Percentiles rank a stretch among this genome's conserved stretches.
Conservation (phyloP, 2,329 filamentous ascomycete species). For the Neopestalotiopsis sp. region DNA sequence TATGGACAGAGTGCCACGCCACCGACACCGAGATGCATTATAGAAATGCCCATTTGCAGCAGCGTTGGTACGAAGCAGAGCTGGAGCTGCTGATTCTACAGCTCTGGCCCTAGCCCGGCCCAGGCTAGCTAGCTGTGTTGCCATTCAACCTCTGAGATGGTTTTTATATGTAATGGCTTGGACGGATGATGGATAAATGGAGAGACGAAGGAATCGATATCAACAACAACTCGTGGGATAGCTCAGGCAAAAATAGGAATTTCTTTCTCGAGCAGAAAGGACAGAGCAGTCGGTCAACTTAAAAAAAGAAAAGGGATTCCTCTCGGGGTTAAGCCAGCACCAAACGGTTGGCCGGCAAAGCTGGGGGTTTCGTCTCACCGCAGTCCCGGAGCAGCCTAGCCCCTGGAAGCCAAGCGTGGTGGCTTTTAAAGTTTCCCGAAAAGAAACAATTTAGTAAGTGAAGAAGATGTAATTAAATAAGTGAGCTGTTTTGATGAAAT, state of each 20-base stretch:
- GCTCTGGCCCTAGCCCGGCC: slow-evolving; percentile 1
- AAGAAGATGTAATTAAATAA: no score
- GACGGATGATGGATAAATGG: neutral
- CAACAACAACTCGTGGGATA: neutral
- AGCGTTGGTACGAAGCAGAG: slow-evolving; percentile 2
- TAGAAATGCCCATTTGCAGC: neutral
- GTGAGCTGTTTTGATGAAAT: no score
- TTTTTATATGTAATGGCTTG: neutral
- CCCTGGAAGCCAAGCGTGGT: neutral
- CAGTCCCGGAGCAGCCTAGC: neutral
- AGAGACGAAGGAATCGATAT: neutral
- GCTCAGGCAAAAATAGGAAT: neutral
- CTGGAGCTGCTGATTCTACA: neutral
- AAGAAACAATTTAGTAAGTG: neutral
- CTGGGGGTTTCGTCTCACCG: neutral
- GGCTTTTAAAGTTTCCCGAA: neutral
- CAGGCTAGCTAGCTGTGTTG: slow-evolving; percentile 5
- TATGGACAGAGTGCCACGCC: neutral
- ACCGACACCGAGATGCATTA: neutral
- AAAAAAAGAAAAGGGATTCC: neutral
- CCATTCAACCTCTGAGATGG: slow-evolving; percentile 5
- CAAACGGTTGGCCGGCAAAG: neutral
- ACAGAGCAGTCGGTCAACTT: neutral
- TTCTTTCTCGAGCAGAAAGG: neutral
- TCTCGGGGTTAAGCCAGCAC: neutral